Conservation (phyloP, 805 yeast genomes). For the Sugiyamaella marilandica region DNA sequence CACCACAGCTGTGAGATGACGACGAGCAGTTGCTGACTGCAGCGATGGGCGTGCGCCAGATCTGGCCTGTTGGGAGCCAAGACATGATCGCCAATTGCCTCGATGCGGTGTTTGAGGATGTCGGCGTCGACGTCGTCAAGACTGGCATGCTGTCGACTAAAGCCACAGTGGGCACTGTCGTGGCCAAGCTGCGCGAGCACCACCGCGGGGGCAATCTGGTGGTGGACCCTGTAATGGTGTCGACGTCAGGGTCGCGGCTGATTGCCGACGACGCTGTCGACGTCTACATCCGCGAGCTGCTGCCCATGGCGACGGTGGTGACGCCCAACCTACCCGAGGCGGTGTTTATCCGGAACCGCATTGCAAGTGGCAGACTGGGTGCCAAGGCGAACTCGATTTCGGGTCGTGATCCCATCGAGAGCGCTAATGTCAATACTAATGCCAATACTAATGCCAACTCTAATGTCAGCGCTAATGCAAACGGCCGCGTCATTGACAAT, state of each 20-base stretch:
- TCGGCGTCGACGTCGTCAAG: constrained; percentile 61
- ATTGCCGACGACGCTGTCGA: constrained; percentile 45
- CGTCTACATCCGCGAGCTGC: constrained; percentile 40
- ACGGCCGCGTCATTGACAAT: no score
- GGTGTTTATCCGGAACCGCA: constrained; percentile 29
- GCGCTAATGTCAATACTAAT: no score
- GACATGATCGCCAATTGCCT: constrained; percentile 46
- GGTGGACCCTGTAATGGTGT: constrained; percentile 80
- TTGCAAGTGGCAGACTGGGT: constrained; percentile 11
- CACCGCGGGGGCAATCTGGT: constrained; percentile 37
- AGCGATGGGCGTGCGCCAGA: constrained; percentile 39
- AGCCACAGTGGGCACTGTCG: constrained; percentile 48
- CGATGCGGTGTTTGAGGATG: constrained; percentile 53
- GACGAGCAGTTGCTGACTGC: background rate
- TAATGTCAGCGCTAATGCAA: no score
- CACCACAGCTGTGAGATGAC: background rate
- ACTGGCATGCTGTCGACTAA: constrained; percentile 66
- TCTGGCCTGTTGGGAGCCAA: constrained; percentile 40
- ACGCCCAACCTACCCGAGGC: constrained; percentile 82
- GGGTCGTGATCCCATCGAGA: no score
- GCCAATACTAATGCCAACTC: no score
- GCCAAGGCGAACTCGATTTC: no score
- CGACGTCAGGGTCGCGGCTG: constrained; percentile 69
- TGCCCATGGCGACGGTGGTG: constrained; percentile 52
- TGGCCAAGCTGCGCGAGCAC: constrained; percentile 33